Evolutionary conservation across 83 land plant genomes (phyloP), one percentile per base, ranked within the genome.

Genomic region (Picea engelmannii): DNA sequence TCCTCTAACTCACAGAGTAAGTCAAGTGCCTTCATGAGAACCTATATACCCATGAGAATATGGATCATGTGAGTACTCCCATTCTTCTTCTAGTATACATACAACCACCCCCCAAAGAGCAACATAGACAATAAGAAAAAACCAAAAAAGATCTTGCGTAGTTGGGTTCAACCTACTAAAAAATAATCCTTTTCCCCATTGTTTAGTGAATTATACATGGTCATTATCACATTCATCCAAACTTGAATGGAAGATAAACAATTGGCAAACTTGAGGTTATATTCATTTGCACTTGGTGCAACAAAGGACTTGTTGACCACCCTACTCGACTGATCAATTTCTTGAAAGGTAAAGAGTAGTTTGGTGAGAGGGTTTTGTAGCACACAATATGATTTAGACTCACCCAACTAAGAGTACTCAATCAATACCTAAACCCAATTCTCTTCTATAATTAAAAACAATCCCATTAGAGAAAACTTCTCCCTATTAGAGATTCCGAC

Each of bases 1-100:
- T 89, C 91, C 76, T 86, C 90, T 65, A 90, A 87, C 73, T 85
- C 84, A 35, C 76, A 81, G 10, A 87, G 61, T 80, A 89, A 21
- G 60, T 87, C 81, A 49, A 89, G 79, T 65, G 82, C 87, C 78
- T 88, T 88, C 80, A 88, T 31, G 27, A 88, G 18, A 24, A 90
- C 80, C 74, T 88, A 62, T 38, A 83, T 84, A 15, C 63, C 85
- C 91, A 90, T 90, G 24, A 90, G 70, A 13, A 76, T 1, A 79
- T 90, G 92, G 80, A 90, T 88, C 71, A 55, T 78, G 74, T 83
- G 62, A 24, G 79, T 70, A 13, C 62, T 60, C 55, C 21, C 59
- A 76, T 67, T 79, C 7, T 85, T 49, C 70, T 81, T 85, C 42
- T 59, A 55, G 47, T 75, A 85, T 7, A 81, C 38, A 49, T 59